Base-by-base conservation (phyloP, 2,329 filamentous ascomycete species). In the Ophiostoma populinum region DNA sequence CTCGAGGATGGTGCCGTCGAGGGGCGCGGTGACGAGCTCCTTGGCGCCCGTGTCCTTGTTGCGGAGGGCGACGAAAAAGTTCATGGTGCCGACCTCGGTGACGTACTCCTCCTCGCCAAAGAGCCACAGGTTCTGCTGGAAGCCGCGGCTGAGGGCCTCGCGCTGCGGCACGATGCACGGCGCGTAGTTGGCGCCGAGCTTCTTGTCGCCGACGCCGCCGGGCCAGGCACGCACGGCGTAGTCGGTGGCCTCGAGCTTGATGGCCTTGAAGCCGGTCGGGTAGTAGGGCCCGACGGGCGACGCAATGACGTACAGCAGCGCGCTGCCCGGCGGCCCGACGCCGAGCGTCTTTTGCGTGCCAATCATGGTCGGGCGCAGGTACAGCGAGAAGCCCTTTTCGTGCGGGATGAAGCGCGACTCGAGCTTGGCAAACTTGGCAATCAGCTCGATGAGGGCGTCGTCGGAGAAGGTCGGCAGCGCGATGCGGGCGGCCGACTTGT, bases 51-150 rank as follows among this genome's bases (percentile, higher is more conserved):
- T 90, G 55, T 80, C 67, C 65, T 80, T 81, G 63, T 92, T 75
- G 60, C 74, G 75, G 47, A 95, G 59, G 27, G 80, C 86, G 21
- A 79, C 77, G 51, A 95, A 98, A 54, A 98, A 75, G 61, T 98
- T 98, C 90, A 98, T 98, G 39, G 90, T 95, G 50, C 90, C 90
- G 38, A 94, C 90, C 59, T 98, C 90, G 31, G 90, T 98, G 39
- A 95, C 77, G 51, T 78, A 93, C 55, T 95, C 83, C 57, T 95
- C 83, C 51, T 92, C 77, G 28, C 86, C 86, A 52, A 95, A 98
- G 21, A 98, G 63, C 90, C 90, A 98, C 36, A 98, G 67, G 59
- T 95, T 98, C 64, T 98, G 90, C 61, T 95, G 87, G 68, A 86
- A 93, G 16, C 90, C 90, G 38, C 85, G 74, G 55, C 75, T 80